phyloP scores from a whole-genome alignment of 2,329 filamentous ascomycete genomes.

The Colletotrichum sp. region DNA sequence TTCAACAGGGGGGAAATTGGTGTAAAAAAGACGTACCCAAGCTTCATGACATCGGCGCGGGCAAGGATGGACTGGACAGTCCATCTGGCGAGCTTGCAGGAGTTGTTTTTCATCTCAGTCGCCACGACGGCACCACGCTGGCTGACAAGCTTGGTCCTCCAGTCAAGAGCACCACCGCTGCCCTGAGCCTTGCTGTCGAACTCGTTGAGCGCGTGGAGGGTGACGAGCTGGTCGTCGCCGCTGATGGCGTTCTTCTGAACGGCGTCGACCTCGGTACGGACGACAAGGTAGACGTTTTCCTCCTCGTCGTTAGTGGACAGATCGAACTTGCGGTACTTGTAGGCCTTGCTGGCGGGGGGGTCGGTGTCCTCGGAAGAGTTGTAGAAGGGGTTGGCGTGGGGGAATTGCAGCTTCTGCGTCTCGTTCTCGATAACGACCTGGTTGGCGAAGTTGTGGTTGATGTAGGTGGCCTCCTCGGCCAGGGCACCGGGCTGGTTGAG shows the following conservation, averaged over 20 bases:
- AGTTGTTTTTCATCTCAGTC: slow-evolving; percentile 99
- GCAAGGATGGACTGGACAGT: slow-evolving; percentile 96
- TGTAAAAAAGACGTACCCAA: slow-evolving; percentile 68
- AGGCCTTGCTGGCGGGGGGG: slow-evolving; percentile 92
- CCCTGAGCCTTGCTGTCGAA: slow-evolving; percentile 98
- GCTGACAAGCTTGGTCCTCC: slow-evolving; percentile 91
- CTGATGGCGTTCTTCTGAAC: slow-evolving; percentile 93
- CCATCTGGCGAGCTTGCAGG: slow-evolving; percentile 97
- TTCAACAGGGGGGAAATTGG: background rate
- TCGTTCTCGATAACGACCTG: slow-evolving; percentile 90
- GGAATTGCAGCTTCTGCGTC: slow-evolving; percentile 79
- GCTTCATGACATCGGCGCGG: slow-evolving; percentile 98
- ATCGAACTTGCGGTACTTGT: slow-evolving; percentile 98
- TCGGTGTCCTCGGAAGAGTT: slow-evolving; percentile 91
- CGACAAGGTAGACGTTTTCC: slow-evolving; percentile 82
- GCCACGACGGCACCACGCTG: slow-evolving; percentile 97
- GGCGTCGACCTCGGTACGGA: slow-evolving; percentile 94
- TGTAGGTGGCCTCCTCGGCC: slow-evolving; percentile 97
- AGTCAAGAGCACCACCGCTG: slow-evolving; percentile 92
- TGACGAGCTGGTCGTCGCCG: slow-evolving; percentile 89
- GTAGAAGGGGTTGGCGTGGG: slow-evolving; percentile 96
- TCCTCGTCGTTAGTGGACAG: slow-evolving; percentile 94
- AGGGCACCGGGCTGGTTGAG: slow-evolving; percentile 95
- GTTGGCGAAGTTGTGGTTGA: slow-evolving; percentile 99
- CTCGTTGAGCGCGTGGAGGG: slow-evolving; percentile 97